Conservation (phyloP, 495 filamentous ascomycete genomes). For the Lasiosphaeria hispida region DNA sequence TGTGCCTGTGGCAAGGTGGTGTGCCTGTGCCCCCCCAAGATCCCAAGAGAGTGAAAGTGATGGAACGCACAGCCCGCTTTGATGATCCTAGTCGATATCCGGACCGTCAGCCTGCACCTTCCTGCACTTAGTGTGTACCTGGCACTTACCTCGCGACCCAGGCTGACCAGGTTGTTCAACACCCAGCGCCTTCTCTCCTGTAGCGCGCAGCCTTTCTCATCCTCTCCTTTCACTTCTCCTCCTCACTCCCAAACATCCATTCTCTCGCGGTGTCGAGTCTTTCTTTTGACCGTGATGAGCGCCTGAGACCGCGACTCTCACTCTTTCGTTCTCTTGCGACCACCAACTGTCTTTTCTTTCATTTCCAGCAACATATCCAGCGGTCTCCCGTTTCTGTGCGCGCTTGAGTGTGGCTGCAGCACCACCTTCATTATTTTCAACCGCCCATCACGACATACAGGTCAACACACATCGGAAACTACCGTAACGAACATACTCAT, state of each 20-base stretch:
- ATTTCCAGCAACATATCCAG: background rate
- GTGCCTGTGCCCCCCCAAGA: too few relatives aligned
- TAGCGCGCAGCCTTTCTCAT: slow-evolving; percentile 6
- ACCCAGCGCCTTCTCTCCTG: background rate
- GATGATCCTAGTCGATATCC: slow-evolving; percentile 6
- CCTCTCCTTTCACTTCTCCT: slow-evolving; percentile 13
- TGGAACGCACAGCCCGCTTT: slow-evolving; percentile 6
- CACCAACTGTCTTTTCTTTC: slow-evolving; percentile 11
- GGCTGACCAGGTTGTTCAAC: slow-evolving; percentile 1
- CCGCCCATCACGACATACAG: slow-evolving; percentile 2
- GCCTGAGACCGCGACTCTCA: slow-evolving; percentile 16
- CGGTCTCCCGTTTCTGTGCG: slow-evolving; percentile 1
- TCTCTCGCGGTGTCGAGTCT: slow-evolving; percentile 18
- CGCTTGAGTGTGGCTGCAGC: slow-evolving; percentile 10
- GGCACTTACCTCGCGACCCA: background rate
- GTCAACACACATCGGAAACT: too few relatives aligned
- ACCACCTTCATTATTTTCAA: slow-evolving; percentile 12
- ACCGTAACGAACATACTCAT: background rate
- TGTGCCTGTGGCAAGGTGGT: too few relatives aligned
- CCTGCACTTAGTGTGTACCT: background rate
- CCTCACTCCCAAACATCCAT: slow-evolving; percentile 7
- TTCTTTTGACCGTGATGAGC: slow-evolving; percentile 14
- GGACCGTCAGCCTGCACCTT: slow-evolving; percentile 6
- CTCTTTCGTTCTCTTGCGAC: slow-evolving; percentile 18
- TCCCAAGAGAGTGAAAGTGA: background rate